Base-by-base conservation (phyloP, 208 protist genomes). In the Acanthamoeba lenticulata region DNA sequence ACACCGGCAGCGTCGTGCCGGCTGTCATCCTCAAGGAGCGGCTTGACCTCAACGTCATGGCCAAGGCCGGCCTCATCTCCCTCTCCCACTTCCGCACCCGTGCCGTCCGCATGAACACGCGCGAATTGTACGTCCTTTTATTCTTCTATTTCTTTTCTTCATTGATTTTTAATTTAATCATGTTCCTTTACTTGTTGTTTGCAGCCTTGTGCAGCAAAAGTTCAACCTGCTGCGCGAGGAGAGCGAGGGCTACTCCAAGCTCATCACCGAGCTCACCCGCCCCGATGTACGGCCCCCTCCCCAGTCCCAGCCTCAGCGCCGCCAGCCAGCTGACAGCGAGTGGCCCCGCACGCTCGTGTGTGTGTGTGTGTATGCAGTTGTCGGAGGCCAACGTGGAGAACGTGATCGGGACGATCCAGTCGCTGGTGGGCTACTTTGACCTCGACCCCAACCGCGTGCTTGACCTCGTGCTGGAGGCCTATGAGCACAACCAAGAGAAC, bases 161-260 rank as follows among this genome's bases (percentile, higher is more conserved):
- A 34, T 67, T n/a, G 3, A 34, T 67, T n/a, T n/a, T n/a, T n/a
- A n/a, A n/a, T n/a, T n/a, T n/a, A n/a, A n/a, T n/a, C n/a, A n/a
- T n/a, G n/a, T n/a, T n/a, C n/a, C n/a, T n/a, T n/a, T n/a, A n/a
- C n/a, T n/a, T n/a, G n/a, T n/a, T n/a, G n/a, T n/a, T n/a, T n/a
- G 3, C 36, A 93, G 89, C 21, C 47, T 85, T 11, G 65, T 65
- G 32, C 89, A 93, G 27, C 62, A 83, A 21, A 98, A 97, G 94
- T 98, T 95, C 88, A 98, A 98, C 88, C 94, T 98, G 69, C 92
- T 98, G 36, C 94, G 95, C 44, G 97, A 98, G 72, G 97, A 98
- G 79, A 95, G 40, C 2, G 97, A 98, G 92, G 97, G 97, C 24
- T 98, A 96, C 81, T 95, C 97, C n/a, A 98, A 98, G 92, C 57